phyloP scores from a whole-genome alignment of 2,329 filamentous ascomycete species.

The Fusarium napiforme region DNA sequence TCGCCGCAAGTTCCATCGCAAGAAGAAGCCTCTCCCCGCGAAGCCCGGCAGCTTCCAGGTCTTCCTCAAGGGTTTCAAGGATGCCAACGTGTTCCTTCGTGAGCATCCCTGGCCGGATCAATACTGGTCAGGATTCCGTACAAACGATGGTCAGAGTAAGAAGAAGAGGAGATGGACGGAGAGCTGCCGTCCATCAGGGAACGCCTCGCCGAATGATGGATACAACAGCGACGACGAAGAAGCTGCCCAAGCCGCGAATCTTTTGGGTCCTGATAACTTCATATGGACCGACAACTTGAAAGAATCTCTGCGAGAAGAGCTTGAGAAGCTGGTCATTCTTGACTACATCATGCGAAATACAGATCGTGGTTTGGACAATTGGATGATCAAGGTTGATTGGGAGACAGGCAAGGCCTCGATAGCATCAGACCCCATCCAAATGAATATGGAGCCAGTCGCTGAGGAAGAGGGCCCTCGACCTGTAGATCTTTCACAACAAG shows the following conservation, averaged over 20 bases:
- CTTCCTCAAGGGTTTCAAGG: conserved; percentile 96
- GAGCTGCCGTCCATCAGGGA: conserved; percentile 75
- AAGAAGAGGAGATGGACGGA: conserved; percentile 76
- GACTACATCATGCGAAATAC: conserved; percentile 99
- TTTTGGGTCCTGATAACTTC: conserved; percentile 68
- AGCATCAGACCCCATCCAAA: conserved; percentile 78
- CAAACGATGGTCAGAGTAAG: conserved; percentile 72
- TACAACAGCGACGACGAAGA: conserved; percentile 72
- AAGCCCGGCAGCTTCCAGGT: conserved; percentile 98
- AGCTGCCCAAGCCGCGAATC: conserved; percentile 59
- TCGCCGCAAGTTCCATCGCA: conserved; percentile 85
- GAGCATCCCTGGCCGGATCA: conserved; percentile 98
- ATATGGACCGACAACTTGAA: conserved; percentile 90
- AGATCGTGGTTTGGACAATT: conserved; percentile 95
- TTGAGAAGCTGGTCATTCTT: conserved; percentile 96
- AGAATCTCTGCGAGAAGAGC: conserved; percentile 90
- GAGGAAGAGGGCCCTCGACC: conserved; percentile 67
- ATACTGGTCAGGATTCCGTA: conserved; percentile 75
- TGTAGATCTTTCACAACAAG: conserved; percentile 62
- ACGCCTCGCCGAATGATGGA: conserved; percentile 66
- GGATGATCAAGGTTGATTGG: conserved; percentile 98
- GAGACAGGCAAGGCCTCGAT: conserved; percentile 85
- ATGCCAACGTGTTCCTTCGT: conserved; percentile 93
- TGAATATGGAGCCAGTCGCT: conserved; percentile 68
- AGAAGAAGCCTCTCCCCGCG: conserved; percentile 84